phyloP scores from a whole-genome alignment of 2,329 filamentous ascomycete genomes.

The Claviceps humidiphila region DNA sequence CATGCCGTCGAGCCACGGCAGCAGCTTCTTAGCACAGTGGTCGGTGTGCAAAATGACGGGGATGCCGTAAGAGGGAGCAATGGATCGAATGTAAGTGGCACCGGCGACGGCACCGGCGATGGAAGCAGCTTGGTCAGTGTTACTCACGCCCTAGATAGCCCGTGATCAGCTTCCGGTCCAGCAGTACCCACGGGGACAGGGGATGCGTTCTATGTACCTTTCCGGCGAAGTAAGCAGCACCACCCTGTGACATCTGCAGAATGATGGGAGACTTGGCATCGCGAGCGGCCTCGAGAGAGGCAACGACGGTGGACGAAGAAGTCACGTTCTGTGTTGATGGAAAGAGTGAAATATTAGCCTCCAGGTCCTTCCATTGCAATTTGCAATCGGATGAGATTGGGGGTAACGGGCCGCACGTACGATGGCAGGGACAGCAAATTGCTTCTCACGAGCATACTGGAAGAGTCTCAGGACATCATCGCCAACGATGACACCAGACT shows the following conservation, averaged over 20 bases:
- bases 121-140: slow-evolving; percentile 71
- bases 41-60: slow-evolving; percentile 94
- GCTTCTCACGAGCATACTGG: slow-evolving; percentile 76
- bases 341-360: too few species aligned
- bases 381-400: background rate
- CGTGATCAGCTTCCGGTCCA: background rate
- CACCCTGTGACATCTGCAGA: slow-evolving; percentile 87
- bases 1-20: slow-evolving; percentile 95
- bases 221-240: slow-evolving; percentile 84
- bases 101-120: slow-evolving; percentile 78
- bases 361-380: background rate
- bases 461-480: slow-evolving; percentile 55
- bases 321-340: slow-evolving; percentile 56
- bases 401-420: slow-evolving; percentile 14
- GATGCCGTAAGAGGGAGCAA: slow-evolving; percentile 78
- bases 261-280: slow-evolving; percentile 86
- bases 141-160: slow-evolving; percentile 51
- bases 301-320: slow-evolving; percentile 66
- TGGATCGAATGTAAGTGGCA: slow-evolving; percentile 82
- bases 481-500: slow-evolving; percentile 41
- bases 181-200: background rate
- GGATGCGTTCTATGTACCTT: slow-evolving; percentile 39
- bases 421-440: slow-evolving; percentile 80
- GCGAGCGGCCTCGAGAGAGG: slow-evolving; percentile 85
- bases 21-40: slow-evolving; percentile 98